Percentiles rank a stretch among this genome's conserved stretches.
phyloP scores from a whole-genome alignment of 257 asterid species.

The Nicotiana obtusifolia region DNA sequence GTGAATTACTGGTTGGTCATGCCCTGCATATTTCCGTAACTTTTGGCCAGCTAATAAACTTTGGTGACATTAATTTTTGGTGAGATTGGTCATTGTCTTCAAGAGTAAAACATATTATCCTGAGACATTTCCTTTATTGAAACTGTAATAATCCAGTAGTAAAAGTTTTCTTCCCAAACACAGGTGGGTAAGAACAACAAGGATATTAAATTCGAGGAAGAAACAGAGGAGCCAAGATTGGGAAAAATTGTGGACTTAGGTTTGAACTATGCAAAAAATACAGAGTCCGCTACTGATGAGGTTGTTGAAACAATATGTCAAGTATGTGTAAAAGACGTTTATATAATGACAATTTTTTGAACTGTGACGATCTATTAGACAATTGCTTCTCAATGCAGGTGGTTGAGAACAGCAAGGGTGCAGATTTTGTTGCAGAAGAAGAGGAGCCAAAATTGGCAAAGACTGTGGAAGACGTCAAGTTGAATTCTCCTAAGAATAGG shows the following conservation, averaged over 20 bases:
- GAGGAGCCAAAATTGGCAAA: not conserved
- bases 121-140: not conserved
- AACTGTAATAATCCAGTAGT: not conserved
- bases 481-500: conserved; percentile 21
- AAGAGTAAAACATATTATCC: not conserved
- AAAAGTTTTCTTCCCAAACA: conserved; percentile 12
- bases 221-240: conserved; percentile 32
- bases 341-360: not conserved
- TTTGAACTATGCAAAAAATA: conserved; percentile 18
- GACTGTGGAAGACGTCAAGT: conserved; percentile 9
- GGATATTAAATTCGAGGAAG: conserved; percentile 32
- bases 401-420: conserved; percentile 32
- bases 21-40: not conserved
- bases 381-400: conserved; percentile 28
- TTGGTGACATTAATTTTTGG: not conserved
- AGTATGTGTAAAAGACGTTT: not conserved
- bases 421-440: conserved; percentile 26
- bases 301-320: conserved; percentile 10
- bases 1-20: not conserved
- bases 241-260: conserved; percentile 28
- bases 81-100: not conserved
- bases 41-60: not conserved
- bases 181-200: conserved; percentile 38
- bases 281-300: conserved; percentile 9
- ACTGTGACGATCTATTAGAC: not conserved